phyloP scores from a whole-genome alignment of 2,329 filamentous ascomycete species.

The Diplodia scrobiculata region DNA sequence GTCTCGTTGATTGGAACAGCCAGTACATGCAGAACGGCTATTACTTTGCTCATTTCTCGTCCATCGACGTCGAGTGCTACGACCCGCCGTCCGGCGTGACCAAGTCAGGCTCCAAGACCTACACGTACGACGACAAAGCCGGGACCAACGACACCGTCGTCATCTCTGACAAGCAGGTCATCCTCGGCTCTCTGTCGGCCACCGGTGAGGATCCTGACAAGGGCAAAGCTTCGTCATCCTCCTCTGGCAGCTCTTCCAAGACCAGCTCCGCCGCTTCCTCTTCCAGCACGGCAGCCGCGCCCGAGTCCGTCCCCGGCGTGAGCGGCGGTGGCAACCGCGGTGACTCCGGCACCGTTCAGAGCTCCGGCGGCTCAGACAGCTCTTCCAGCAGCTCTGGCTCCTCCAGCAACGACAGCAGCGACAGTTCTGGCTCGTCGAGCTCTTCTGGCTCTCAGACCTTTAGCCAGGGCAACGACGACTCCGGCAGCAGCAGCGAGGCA shows the following conservation, averaged over 20 bases:
- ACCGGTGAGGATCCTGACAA: conserved; percentile 62
- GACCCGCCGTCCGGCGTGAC: conserved; percentile 72
- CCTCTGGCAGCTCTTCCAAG: conserved; percentile 36
- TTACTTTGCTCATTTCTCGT: conserved; percentile 79
- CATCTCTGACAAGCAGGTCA: conserved; percentile 72
- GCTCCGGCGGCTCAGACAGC: conserved; percentile 29
- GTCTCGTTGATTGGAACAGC: conserved; percentile 82
- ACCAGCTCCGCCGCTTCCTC: conserved; percentile 30
- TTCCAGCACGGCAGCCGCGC: conserved; percentile 28
- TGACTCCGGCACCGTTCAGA: conserved; percentile 30
- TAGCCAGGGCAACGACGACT: conserved; percentile 30
- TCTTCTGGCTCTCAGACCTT: conserved; percentile 32
- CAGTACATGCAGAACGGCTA: conserved; percentile 83
- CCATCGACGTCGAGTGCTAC: conserved; percentile 85
- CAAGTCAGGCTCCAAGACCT: conserved; percentile 63
- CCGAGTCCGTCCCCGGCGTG: conserved; percentile 60
- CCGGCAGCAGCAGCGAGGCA: conserved; percentile 37
- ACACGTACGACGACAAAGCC: conserved; percentile 66
- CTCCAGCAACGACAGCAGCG: conserved; percentile 32
- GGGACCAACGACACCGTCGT: conserved; percentile 77
- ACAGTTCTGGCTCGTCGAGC: conserved; percentile 32
- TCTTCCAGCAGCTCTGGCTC: conserved; percentile 33
- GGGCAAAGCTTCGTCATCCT: conserved; percentile 35
- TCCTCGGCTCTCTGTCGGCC: conserved; percentile 77
- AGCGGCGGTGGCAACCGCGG: conserved; percentile 54